A percentile compares a stretch with the other conserved stretches of the same genome.
phyloP scores from a whole-genome alignment of 345 rosid genomes.

The Sonneratia caseolaris region DNA sequence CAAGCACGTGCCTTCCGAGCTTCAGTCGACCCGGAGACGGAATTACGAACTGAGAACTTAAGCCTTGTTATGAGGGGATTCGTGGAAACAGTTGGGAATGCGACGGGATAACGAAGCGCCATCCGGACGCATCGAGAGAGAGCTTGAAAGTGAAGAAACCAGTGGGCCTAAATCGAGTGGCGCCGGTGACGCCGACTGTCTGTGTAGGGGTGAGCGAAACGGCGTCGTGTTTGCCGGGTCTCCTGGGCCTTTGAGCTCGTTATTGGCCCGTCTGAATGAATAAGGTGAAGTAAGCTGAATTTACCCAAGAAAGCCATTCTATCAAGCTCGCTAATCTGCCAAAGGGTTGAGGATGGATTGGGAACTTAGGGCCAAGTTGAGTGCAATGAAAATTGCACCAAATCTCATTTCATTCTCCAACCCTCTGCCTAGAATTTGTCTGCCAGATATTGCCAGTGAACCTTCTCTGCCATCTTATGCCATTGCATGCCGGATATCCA shows the following conservation, averaged over 20 bases:
- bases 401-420: too few species aligned
- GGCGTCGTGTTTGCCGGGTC: too few species aligned
- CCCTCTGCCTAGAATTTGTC: neutral
- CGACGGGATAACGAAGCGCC: conserved; percentile 12
- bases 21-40: conserved; percentile 1
- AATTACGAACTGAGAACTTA: neutral
- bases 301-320: too few species aligned
- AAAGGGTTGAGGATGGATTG: too few species aligned
- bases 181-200: neutral
- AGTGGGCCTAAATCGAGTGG: neutral
- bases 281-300: too few species aligned
- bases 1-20: conserved; percentile 8
- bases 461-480: conserved; percentile 9
- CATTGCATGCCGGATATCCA: conserved; percentile 3
- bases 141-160: neutral
- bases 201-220: too few species aligned
- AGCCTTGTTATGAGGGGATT: neutral
- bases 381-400: too few species aligned
- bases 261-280: too few species aligned
- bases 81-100: conserved; percentile 1
- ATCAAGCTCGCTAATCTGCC: too few species aligned
- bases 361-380: too few species aligned
- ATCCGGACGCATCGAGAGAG: neutral
- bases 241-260: too few species aligned
- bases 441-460: conserved; percentile 17